A percentile compares a stretch with the other conserved stretches of the same genome.
These are phyloP conservation scores for Lactarius indigo DNA, from an alignment of 768 basidiomycete genomes.

Conservation along the genomic window DNA sequence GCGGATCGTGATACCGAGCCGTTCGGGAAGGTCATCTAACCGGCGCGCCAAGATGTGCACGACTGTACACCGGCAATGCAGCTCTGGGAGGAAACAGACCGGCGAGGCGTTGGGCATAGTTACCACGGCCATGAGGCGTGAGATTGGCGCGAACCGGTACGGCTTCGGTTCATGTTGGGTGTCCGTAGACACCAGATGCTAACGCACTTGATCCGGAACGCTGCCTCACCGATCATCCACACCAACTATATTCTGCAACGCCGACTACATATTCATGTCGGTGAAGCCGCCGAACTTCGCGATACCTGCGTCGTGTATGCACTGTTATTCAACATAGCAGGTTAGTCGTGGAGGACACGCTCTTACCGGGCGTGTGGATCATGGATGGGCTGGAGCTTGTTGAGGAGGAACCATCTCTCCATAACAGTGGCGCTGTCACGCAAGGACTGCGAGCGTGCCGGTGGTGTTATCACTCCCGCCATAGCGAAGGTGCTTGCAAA, in stretches of 20 bases:
- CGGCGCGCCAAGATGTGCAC: too few relatives aligned
- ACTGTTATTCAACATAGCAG: constrained; percentile 48
- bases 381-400: too few relatives aligned
- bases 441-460: constrained; percentile 93
- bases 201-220: constrained; percentile 26
- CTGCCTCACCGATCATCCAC: constrained; percentile 85
- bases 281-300: constrained; percentile 50
- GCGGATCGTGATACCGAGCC: too few relatives aligned
- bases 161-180: background rate
- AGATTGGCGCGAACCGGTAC: background rate
- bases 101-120: background rate
- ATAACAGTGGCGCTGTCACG: constrained; percentile 58
- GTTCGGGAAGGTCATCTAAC: too few relatives aligned
- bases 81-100: constrained; percentile 9
- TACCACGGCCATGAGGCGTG: background rate
- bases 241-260: constrained; percentile 46
- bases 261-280: constrained; percentile 27
- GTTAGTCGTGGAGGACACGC: constrained; percentile 93
- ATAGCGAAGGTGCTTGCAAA: constrained; percentile 4
- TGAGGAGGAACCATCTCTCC: too few relatives aligned
- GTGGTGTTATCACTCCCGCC: constrained; percentile 65
- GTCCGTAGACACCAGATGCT: background rate
- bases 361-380: constrained; percentile 34
- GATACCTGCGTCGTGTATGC: constrained; percentile 44
- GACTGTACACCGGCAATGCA: too few relatives aligned